Percentiles rank a stretch among this genome's conserved stretches.
Conservation (phyloP, 441 rosid species). For the Mallotus japonicus region DNA sequence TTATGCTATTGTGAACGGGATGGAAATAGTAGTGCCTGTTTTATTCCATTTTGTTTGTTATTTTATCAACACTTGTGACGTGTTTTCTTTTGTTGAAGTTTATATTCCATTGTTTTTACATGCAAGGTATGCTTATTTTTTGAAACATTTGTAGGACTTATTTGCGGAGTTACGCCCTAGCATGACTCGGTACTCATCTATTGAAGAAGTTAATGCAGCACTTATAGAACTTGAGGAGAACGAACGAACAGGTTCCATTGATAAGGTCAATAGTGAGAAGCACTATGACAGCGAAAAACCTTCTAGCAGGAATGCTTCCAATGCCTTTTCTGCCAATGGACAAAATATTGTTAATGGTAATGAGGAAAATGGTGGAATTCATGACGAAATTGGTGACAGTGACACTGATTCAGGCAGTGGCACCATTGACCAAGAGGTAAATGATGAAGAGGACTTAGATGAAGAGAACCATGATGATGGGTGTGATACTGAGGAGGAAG, state of each 20-base stretch:
- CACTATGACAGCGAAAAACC: conserved; percentile 65
- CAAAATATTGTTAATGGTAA: conserved; percentile 41
- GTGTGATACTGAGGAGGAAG: conserved; percentile 74
- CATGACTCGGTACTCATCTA: conserved; percentile 68
- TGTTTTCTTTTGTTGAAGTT: neutral
- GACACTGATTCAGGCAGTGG: conserved; percentile 89
- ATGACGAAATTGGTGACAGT: conserved; percentile 57
- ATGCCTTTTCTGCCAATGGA: conserved; percentile 48
- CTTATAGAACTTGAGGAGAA: conserved; percentile 77
- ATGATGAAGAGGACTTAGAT: conserved; percentile 78
- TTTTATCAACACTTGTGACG: no score
- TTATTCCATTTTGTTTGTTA: neutral
- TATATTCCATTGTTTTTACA: neutral
- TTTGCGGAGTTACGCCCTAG: conserved; percentile 89
- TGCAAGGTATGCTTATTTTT: conserved; percentile 23
- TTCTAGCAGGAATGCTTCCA: conserved; percentile 37
- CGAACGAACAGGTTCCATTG: conserved; percentile 54
- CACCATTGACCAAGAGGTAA: conserved; percentile 62
- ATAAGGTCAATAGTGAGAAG: conserved; percentile 57
- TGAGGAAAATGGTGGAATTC: conserved; percentile 73
- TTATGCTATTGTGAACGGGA: neutral
- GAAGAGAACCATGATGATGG: conserved; percentile 79
- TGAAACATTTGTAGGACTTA: conserved; percentile 65
- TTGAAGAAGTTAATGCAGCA: conserved; percentile 87
- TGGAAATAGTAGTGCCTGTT: neutral